phyloP scores from a whole-genome alignment of 768 basidiomycete genomes.

The Lentinus brumalis region DNA sequence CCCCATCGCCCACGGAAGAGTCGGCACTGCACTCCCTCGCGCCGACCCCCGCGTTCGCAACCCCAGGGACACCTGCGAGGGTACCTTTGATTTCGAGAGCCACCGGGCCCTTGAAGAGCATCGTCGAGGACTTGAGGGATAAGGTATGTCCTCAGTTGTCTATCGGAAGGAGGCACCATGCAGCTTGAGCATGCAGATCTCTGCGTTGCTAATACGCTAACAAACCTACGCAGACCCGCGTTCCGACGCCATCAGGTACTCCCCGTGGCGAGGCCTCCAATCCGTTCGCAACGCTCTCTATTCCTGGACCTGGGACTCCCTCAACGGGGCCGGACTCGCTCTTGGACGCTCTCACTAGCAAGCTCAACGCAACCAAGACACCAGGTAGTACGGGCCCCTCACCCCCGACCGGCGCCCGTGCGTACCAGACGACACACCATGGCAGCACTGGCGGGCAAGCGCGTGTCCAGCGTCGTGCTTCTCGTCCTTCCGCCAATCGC shows the following conservation, averaged over 20 bases:
- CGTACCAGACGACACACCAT: slow-evolving; percentile 49
- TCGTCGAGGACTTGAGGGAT: slow-evolving; percentile 77
- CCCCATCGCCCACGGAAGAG: slow-evolving; percentile 41
- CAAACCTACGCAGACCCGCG: slow-evolving; percentile 35
- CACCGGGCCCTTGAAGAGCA: slow-evolving; percentile 57
- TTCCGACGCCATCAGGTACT: slow-evolving; percentile 42
- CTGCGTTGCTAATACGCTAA: not conserved
- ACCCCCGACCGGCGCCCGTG: slow-evolving; percentile 12
- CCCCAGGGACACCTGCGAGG: slow-evolving; percentile 16
- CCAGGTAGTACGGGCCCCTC: slow-evolving; percentile 14
- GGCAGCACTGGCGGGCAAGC: slow-evolving; percentile 25
- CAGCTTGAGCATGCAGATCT: no score
- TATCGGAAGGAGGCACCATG: no score
- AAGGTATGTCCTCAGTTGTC: slow-evolving; percentile 44
- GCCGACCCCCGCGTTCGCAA: slow-evolving; percentile 11
- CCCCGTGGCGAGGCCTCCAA: slow-evolving; percentile 48
- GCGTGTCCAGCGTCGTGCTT: slow-evolving; percentile 28
- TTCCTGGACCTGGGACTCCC: slow-evolving; percentile 7
- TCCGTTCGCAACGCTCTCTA: slow-evolving; percentile 53
- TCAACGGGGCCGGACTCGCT: slow-evolving; percentile 24
- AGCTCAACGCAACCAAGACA: slow-evolving; percentile 13
- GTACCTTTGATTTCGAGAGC: slow-evolving; percentile 19
- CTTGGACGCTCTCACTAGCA: slow-evolving; percentile 22
- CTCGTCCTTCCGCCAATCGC: slow-evolving; percentile 20
- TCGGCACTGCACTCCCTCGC: not conserved